Conservation (phyloP, 371 early-diverging fungal genomes). For the Mortierella sp. region DNA sequence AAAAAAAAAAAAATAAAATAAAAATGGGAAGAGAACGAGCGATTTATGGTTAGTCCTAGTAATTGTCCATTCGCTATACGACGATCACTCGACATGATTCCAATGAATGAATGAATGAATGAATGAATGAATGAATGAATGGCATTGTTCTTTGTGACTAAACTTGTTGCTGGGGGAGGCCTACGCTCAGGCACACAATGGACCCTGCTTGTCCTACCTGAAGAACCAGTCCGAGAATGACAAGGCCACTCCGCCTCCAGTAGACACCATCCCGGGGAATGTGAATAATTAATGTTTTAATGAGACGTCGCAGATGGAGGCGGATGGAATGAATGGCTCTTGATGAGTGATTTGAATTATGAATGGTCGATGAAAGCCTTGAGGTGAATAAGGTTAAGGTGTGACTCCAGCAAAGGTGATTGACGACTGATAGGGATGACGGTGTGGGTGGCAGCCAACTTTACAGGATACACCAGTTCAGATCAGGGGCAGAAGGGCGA, state of each 20-base stretch:
- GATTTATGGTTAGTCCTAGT: not conserved
- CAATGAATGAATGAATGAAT: too few species aligned
- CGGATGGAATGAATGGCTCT: not conserved
- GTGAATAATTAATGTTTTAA: constrained; percentile 2
- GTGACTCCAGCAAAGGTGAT: too few species aligned
- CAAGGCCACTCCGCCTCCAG: constrained; percentile 22
- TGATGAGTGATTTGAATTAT: not conserved
- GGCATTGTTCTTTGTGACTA: too few species aligned
- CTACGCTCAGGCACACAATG: not conserved
- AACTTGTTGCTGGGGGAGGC: too few species aligned
- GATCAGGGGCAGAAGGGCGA: not conserved
- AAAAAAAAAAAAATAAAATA: not conserved
- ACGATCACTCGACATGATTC: not conserved
- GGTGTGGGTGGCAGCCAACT: too few species aligned
- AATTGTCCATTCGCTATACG: not conserved
- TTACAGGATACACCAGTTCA: too few species aligned
- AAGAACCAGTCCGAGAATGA: constrained; percentile 50
- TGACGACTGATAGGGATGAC: too few species aligned
- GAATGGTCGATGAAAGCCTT: too few species aligned
- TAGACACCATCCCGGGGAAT: constrained; percentile 17
- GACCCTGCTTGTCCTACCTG: constrained; percentile 37
- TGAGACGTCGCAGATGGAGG: not conserved
- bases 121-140: too few species aligned
- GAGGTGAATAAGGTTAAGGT: too few species aligned
- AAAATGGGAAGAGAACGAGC: too few species aligned